Evolutionary conservation across 352 stramenopile genomes (phyloP).

Genomic region (Phytophthora cactorum): DNA sequence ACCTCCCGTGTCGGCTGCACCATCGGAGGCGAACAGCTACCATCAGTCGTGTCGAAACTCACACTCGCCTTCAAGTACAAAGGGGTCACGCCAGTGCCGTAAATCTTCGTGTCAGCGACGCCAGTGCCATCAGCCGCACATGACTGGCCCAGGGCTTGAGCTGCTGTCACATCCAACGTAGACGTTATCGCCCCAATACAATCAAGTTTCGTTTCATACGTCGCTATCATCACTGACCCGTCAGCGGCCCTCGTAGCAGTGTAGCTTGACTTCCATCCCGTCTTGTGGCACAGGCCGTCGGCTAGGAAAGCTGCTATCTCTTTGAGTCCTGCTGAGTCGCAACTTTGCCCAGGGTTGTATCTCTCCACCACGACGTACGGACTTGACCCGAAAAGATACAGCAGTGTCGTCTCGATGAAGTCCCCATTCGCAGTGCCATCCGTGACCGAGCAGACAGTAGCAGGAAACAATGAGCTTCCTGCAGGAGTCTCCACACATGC

Average conservation of each 20-base stretch:
- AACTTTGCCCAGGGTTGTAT: conserved; percentile 3
- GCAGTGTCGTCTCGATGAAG: conserved; percentile 1
- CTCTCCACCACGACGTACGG: conserved; percentile 12
- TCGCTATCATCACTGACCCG: not conserved
- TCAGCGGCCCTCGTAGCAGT: not conserved
- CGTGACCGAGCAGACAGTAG: conserved; percentile 8
- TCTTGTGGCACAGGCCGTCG: conserved; percentile 11
- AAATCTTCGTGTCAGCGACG: not conserved
- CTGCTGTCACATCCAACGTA: not conserved
- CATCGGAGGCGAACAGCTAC: not conserved
- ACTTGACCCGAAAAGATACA: conserved; percentile 7
- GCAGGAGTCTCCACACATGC: conserved; percentile 6
- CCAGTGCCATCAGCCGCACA: no score
- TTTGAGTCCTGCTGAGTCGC: no score
- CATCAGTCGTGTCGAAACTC: not conserved
- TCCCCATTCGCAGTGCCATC: conserved; percentile 8
- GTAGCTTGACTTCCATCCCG: not conserved
- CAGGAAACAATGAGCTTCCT: conserved; percentile 5
- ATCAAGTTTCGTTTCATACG: not conserved
- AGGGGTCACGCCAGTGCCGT: not conserved
- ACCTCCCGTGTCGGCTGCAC: not conserved
- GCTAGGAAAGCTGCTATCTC: not conserved
- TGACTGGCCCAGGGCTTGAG: not conserved
- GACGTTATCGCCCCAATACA: not conserved
- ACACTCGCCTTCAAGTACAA: not conserved